Evolutionary conservation across 1,284 basidiomycete species (phyloP), one percentile per base, ranked within the genome.

Genomic region (Sporisorium iseilematis-ciliati): DNA sequence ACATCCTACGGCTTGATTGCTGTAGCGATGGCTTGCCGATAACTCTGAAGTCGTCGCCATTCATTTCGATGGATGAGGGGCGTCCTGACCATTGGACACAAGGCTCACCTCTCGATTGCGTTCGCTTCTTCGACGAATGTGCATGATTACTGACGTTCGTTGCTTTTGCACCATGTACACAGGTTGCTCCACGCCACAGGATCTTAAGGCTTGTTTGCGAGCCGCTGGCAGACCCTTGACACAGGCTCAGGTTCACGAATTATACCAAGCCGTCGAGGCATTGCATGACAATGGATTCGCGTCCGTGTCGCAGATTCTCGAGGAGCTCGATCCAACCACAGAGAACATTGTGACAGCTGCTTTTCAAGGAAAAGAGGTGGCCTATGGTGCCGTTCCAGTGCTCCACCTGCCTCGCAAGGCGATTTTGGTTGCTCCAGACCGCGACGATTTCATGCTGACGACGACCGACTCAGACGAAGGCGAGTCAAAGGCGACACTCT

Each of bases 31-130:
- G 60, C 63, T 70, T 70, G 73, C 68, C 67, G 73, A 75, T 61
- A 70, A 64, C 38, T 56, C 73, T 75, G 72, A 75, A 69, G 72
- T 64, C 66, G 62, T 69, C 46, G 12, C 48, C 66, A 51, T 61
- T 33, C 57, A 50, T 26, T 31, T 48, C 16, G 7, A 8, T 53
- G 57, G 55, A 12, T 43, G 62, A 29, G 26, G 41, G 63, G 65
- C 65, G 72, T 69, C 66, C 42, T 75, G 72, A 75, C 72, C 66
- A 48, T 68, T 68, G 50, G 52, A 60, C 41, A 45, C 65, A 25
- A 40, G 52, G 48, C 25, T 40, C 8, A 16, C 14, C 5, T 14
- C 20, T 12, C 16, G 21, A 7, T 23, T 29, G n/a, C 16, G 20
- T 12, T 23, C 8, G 23, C 11, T 53, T 14, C 6, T 23, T 42